Conservation (phyloP, 768 basidiomycete genomes). For the Auricularia sp. region DNA sequence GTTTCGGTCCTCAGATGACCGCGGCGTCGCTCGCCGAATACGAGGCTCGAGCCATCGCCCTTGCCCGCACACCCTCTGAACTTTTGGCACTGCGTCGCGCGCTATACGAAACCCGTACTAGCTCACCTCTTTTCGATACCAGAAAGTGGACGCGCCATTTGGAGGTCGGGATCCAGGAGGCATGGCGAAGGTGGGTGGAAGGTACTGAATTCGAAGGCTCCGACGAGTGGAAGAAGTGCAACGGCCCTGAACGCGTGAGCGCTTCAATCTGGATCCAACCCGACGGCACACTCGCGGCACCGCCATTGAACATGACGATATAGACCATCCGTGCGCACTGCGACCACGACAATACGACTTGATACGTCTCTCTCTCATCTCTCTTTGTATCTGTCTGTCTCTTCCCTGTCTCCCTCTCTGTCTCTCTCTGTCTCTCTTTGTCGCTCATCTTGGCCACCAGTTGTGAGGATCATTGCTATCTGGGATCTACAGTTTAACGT, state of each 20-base stretch:
- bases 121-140: conserved; percentile 41
- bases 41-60: conserved; percentile 34
- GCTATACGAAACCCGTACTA: conserved; percentile 33
- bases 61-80: conserved; percentile 30
- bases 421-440: not conserved
- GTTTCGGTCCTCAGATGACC: conserved; percentile 38
- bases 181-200: conserved; percentile 41
- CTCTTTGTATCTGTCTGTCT: not conserved
- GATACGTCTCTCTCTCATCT: not conserved
- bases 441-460: too few relatives aligned
- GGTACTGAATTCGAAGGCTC: conserved; percentile 29
- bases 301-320: not conserved
- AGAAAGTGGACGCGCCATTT: conserved; percentile 36
- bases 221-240: conserved; percentile 28
- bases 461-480: too few relatives aligned
- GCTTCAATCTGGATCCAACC: conserved; percentile 22
- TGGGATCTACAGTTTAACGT: too few relatives aligned
- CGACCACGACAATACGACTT: not conserved
- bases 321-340: not conserved
- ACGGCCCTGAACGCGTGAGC: conserved; percentile 20
- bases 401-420: not conserved
- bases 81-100: conserved; percentile 31
- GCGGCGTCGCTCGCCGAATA: conserved; percentile 35
- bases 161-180: conserved; percentile 34
- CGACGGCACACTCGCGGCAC: conserved; percentile 6